Percentiles rank a stretch among this genome's conserved stretches.
phyloP scores from a whole-genome alignment of 352 stramenopile species.

The Globisporangium solare region DNA sequence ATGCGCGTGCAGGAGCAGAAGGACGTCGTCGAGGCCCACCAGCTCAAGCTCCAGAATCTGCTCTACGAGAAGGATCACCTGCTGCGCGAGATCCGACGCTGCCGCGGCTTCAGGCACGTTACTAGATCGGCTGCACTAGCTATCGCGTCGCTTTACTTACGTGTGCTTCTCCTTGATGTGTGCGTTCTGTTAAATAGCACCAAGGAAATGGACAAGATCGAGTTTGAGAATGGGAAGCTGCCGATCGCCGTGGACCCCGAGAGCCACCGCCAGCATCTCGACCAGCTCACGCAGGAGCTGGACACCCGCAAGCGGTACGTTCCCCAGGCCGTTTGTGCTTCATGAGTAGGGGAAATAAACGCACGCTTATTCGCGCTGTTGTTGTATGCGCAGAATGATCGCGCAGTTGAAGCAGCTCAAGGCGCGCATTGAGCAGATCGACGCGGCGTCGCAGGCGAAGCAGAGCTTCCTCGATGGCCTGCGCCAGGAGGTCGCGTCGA shows the following conservation, averaged over 20 bases:
- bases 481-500: constrained; percentile 38
- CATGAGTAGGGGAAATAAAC: no score
- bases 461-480: constrained; percentile 54
- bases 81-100: constrained; percentile 70
- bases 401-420: constrained; percentile 56
- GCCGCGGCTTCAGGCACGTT: constrained; percentile 48
- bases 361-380: no score
- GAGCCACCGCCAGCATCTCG: constrained; percentile 53
- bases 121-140: no score
- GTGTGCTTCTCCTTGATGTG: neutral
- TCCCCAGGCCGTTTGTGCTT: no score
- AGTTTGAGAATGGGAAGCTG: constrained; percentile 49
- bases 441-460: constrained; percentile 51
- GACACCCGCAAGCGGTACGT: constrained; percentile 52
- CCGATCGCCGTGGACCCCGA: constrained; percentile 51
- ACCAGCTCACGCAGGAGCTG: constrained; percentile 64
- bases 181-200: constrained; percentile 21
- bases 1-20: constrained; percentile 70
- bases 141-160: no score
- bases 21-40: constrained; percentile 63
- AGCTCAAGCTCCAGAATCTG: constrained; percentile 77
- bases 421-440: constrained; percentile 49
- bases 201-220: constrained; percentile 80
- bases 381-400: constrained; percentile 32
- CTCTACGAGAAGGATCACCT: constrained; percentile 84